phyloP scores from a whole-genome alignment of 164 flowering plant species.

The Aristolochia fimbriata region DNA sequence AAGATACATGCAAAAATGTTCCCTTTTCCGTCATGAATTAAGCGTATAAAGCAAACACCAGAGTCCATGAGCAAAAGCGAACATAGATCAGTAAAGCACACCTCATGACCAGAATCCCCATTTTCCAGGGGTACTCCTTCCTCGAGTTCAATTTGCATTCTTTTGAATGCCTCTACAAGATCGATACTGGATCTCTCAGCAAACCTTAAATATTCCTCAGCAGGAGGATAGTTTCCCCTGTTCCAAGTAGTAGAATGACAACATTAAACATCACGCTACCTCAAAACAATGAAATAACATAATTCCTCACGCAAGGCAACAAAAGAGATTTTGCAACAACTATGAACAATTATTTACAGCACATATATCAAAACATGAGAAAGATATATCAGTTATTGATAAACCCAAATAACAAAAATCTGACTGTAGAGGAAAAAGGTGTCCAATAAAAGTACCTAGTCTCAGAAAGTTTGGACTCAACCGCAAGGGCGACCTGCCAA shows the following conservation, averaged over 20 bases:
- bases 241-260: background rate
- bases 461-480: conserved; percentile 74
- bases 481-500: conserved; percentile 87
- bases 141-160: conserved; percentile 37
- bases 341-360: too few relatives aligned
- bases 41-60: too few relatives aligned
- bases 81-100: conserved; percentile 3
- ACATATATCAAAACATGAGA: too few relatives aligned
- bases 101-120: conserved; percentile 43
- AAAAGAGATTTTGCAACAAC: too few relatives aligned
- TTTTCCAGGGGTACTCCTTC: conserved; percentile 33
- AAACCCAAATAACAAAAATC: background rate
- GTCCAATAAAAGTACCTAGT: conserved; percentile 35
- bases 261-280: too few relatives aligned
- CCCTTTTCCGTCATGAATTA: too few relatives aligned
- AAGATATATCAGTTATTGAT: background rate
- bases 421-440: background rate
- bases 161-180: conserved; percentile 50
- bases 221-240: conserved; percentile 45
- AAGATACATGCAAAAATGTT: too few relatives aligned
- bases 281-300: too few relatives aligned
- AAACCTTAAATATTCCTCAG: conserved; percentile 30
- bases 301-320: too few relatives aligned
- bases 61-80: too few relatives aligned
- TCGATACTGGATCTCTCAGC: conserved; percentile 32